Base-by-base conservation (phyloP, 352 stramenopile species). In the Phytophthora podocarpi region DNA sequence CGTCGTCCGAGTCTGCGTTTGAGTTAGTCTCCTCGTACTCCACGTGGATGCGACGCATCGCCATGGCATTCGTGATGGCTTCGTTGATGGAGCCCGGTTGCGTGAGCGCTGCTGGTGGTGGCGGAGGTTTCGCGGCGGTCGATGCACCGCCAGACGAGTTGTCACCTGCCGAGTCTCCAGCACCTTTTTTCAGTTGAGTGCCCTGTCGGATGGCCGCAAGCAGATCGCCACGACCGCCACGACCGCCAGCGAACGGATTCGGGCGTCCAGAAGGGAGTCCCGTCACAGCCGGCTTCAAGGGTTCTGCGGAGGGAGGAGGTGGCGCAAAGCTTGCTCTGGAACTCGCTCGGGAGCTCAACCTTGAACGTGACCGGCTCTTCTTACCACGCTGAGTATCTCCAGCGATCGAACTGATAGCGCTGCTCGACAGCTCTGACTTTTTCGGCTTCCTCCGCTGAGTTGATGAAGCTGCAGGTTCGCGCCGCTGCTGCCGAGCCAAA, bases 1-100 rank as follows among this genome's bases (percentile, higher is more conserved):
- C 86, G 42, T 93, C 85, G 50, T 93, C 85, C 46, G 89, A 82
- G 26, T 76, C 67, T 18, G 42, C 71, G 42, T 85, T 78, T 24
- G 79, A 90, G 36, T 80, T 70, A 5, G 68, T 68, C 31, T 91
- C 80, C 43, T 92, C 84, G 24, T 89, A 93, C 60, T 95, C 84
- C 35, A 93, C 78, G 34, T 92, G 82, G 43, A 92, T 89, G n/a
- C 80, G 81, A 28, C 86, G 76, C 32, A 78, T 73, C 1, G 84
- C 80, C 82, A 95, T 92, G 16, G 84, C 86, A 45, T 93, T 92
- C 24, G 78, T 80, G 51, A 95, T 95, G 26, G 81, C 83, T 58
- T 95, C 86, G 27, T 74, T 87, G 57, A 95, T 89, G 1, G 83
- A 90, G 8, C 64, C 70, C 28, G 71, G 72, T 54, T 84, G 76